Base-by-base conservation (phyloP, 768 basidiomycete species). In the Leccinum rimulosum region DNA sequence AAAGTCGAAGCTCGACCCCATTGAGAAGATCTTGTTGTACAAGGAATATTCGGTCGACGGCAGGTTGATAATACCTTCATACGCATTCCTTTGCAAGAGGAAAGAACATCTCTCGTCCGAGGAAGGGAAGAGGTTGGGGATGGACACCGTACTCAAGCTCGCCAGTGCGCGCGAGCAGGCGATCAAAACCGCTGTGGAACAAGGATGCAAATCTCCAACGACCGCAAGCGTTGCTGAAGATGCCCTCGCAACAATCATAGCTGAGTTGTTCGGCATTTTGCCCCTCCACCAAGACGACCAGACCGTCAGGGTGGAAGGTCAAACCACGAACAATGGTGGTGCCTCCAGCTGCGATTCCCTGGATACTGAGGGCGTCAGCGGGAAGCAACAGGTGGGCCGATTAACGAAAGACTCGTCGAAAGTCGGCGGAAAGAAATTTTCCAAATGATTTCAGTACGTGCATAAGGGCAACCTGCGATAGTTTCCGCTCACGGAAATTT, bases 11-110 rank as follows among this genome's bases (percentile, higher is more conserved):
- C 75, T 87, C 40, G 69, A 74, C 0, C 76, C 80, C 2, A 76
- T 87, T 1, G 78, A 83, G 2, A 83, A 84, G 31, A 82, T 89
- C 52, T 70, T 76, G 4, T 69, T 82, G 0, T 89, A 89, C 62
- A 85, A 86, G 49, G 66, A 69, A 15, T 81, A 81, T 67, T 64
- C 74, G 0, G 78, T 89, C 56, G 79, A 84, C 58, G 68, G 70
- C 12, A 70, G 73, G 6, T 70, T 84, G 15, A 76, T 89, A 22
- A 66, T 85, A 3, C 79, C 80, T 0, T 74, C 80, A 0, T 90
- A 88, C 54, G 75, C 78, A 19, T 66, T 74, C 0, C 74, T 90
- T 0, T 84, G 84, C 51, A 73, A 74, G 11, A 82, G 85, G 4
- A 75, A 78, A 0, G 78, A 77, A 1, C 79, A 86, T 0, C 75